A percentile compares a stretch with the other conserved stretches of the same genome.
Evolutionary conservation across 352 stramenopile genomes (phyloP).

Genomic region (Phytophthora kernoviae): DNA sequence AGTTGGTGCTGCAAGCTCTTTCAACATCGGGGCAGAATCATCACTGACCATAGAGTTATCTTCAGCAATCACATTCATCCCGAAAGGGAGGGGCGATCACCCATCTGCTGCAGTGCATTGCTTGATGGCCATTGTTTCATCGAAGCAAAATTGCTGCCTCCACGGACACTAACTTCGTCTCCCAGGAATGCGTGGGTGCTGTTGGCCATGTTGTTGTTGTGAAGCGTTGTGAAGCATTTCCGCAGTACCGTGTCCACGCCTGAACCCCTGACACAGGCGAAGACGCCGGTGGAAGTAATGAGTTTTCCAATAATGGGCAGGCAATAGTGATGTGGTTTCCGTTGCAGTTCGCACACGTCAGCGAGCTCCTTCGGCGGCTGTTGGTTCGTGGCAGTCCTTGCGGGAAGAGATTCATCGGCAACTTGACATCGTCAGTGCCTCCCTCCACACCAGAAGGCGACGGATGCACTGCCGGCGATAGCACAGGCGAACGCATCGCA

Average conservation of each 20-base stretch:
- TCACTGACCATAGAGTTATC: slow-evolving; percentile 49
- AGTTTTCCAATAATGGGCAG: slow-evolving; percentile 71
- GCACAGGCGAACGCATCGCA: slow-evolving; percentile 17
- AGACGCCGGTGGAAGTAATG: slow-evolving; percentile 31
- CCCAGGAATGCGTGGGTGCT: slow-evolving; percentile 85
- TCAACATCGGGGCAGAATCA: slow-evolving; percentile 45
- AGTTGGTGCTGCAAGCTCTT: slow-evolving; percentile 32
- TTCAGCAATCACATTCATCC: slow-evolving; percentile 77
- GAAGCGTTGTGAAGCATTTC: slow-evolving; percentile 87
- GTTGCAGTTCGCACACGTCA: slow-evolving; percentile 76
- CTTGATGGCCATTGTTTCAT: slow-evolving; percentile 44
- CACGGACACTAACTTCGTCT: slow-evolving; percentile 86
- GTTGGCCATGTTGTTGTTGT: slow-evolving; percentile 87
- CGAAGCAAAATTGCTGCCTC: slow-evolving; percentile 52
- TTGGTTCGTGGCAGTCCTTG: slow-evolving; percentile 49
- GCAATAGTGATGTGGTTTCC: slow-evolving; percentile 85
- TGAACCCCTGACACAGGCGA: slow-evolving; percentile 7
- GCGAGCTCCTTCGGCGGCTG: slow-evolving; percentile 64
- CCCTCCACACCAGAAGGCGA: slow-evolving; percentile 14
- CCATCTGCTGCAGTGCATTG: slow-evolving; percentile 29
- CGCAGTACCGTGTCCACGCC: slow-evolving; percentile 78
- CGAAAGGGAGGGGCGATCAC: slow-evolving; percentile 55
- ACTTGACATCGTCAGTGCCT: slow-evolving; percentile 21
- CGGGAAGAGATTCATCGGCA: slow-evolving; percentile 41
- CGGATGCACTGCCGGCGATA: slow-evolving; percentile 23